Evolutionary conservation across 2,329 filamentous ascomycete species (phyloP).

Genomic region (Trichoderma atrobrunneum): DNA sequence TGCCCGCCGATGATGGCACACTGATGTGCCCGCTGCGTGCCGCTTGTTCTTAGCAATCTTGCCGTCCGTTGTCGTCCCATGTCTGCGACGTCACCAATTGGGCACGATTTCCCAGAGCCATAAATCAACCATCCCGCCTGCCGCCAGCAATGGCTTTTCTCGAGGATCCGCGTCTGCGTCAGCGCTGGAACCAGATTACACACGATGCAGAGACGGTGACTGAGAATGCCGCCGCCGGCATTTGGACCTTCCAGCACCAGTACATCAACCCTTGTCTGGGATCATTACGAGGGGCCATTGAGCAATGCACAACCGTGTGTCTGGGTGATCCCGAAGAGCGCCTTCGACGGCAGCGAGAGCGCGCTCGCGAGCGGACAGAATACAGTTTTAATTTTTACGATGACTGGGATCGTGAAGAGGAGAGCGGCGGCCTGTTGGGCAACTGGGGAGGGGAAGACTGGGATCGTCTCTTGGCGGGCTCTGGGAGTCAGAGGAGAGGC

Average conservation of each 20-base stretch:
- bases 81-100: constrained; percentile 17
- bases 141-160: constrained; percentile 54
- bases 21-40: background rate
- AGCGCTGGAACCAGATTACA: constrained; percentile 89
- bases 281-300: constrained; percentile 63
- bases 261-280: constrained; percentile 81
- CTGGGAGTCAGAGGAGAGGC: constrained; percentile 47
- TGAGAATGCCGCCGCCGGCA: constrained; percentile 83
- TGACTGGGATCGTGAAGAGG: constrained; percentile 76
- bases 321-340: constrained; percentile 72
- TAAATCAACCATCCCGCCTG: constrained; percentile 17
- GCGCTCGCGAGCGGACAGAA: constrained; percentile 67
- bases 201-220: constrained; percentile 89
- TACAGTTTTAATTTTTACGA: constrained; percentile 96
- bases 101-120: background rate
- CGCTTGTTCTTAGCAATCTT: background rate
- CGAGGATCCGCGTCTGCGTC: constrained; percentile 83
- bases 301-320: constrained; percentile 70
- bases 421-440: constrained; percentile 59
- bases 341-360: constrained; percentile 63
- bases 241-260: constrained; percentile 83
- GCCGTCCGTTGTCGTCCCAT: background rate
- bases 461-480: constrained; percentile 75
- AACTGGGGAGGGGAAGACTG: constrained; percentile 81
- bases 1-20: background rate